Percentiles rank a stretch among this genome's conserved stretches.
These are phyloP conservation scores for Cymbomonas tetramitiformis DNA, from an alignment of 139 green algal genomes.

Conservation along the genomic window DNA sequence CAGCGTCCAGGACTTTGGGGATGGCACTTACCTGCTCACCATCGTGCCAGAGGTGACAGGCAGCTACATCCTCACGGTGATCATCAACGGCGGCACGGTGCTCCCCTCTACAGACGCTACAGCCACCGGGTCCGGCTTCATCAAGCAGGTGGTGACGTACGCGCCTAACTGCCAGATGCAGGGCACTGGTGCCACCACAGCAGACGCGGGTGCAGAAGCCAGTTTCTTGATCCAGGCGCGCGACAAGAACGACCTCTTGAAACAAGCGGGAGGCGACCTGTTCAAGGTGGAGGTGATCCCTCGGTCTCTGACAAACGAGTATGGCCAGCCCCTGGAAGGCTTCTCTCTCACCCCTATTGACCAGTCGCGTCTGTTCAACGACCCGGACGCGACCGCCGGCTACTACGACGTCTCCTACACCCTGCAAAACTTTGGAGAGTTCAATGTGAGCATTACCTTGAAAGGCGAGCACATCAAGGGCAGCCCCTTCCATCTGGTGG, in stretches of 20 bases:
- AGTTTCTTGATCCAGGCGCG: constrained; percentile 7
- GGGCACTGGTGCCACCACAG: neutral
- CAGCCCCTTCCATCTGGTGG: constrained; percentile 2
- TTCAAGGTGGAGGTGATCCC: neutral
- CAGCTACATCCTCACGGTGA: constrained; percentile 1
- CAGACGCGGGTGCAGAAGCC: neutral
- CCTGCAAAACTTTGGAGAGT: constrained; percentile 12
- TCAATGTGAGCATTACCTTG: constrained; percentile 4
- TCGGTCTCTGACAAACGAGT: neutral
- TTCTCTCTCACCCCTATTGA: too few species aligned
- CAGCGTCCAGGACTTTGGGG: neutral
- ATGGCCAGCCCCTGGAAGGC: constrained; percentile 6
- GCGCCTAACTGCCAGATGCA: neutral
- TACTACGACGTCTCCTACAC: constrained; percentile 12
- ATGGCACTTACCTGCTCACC: neutral
- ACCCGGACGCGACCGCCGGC: neutral
- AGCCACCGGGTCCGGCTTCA: constrained; percentile 1
- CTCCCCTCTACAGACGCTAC: neutral
- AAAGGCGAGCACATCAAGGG: constrained; percentile 11
- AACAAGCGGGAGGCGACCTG: constrained; percentile 2
- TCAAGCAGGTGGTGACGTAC: constrained; percentile 8
- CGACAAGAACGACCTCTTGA: constrained; percentile 5
- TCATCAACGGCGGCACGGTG: constrained; percentile 6
- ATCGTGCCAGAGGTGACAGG: constrained; percentile 3
- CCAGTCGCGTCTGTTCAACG: neutral